Conservation (phyloP, 2,329 filamentous ascomycete genomes). For the Ramichloridium luteum region DNA sequence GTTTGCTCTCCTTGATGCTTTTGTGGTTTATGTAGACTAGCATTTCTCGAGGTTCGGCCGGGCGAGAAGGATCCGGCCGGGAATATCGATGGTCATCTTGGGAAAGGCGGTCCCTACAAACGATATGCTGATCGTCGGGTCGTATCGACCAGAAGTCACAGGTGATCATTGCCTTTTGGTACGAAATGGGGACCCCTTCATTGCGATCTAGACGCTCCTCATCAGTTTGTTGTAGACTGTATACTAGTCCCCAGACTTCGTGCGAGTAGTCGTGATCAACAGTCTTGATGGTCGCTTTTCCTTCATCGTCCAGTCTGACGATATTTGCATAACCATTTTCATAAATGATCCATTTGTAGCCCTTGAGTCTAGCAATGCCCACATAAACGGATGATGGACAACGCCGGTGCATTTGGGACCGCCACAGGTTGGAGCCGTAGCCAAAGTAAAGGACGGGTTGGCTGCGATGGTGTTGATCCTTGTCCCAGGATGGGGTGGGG, state of each 20-base stretch:
- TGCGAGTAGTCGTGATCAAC: conserved; percentile 15
- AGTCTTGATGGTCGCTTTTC: conserved; percentile 1
- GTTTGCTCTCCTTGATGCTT: conserved; percentile 27
- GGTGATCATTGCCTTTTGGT: conserved; percentile 41
- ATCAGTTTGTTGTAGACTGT: conserved; percentile 39
- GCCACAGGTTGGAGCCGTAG: conserved; percentile 59
- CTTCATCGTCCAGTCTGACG: conserved; percentile 24
- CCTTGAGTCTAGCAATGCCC: conserved; percentile 44
- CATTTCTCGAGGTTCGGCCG: conserved; percentile 24
- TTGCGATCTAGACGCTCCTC: conserved; percentile 42
- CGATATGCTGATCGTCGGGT: no score
- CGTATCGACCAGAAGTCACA: conserved; percentile 34
- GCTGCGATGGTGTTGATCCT: no score
- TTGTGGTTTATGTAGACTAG: conserved; percentile 50
- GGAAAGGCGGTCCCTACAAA: no score
- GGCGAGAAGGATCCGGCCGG: conserved; percentile 3
- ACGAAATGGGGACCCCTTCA: conserved; percentile 52
- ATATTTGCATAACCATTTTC: conserved; percentile 57
- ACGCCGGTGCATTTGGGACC: conserved; percentile 49
- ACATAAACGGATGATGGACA: conserved; percentile 45
- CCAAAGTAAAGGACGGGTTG: conserved; percentile 48
- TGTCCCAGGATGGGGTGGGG: no score
- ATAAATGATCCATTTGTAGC: conserved; percentile 56
- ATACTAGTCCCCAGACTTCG: conserved; percentile 48
- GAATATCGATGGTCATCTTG: not conserved